Base-by-base conservation (phyloP, 2,329 filamentous ascomycete genomes). In the Cryphonectria parasitica region DNA sequence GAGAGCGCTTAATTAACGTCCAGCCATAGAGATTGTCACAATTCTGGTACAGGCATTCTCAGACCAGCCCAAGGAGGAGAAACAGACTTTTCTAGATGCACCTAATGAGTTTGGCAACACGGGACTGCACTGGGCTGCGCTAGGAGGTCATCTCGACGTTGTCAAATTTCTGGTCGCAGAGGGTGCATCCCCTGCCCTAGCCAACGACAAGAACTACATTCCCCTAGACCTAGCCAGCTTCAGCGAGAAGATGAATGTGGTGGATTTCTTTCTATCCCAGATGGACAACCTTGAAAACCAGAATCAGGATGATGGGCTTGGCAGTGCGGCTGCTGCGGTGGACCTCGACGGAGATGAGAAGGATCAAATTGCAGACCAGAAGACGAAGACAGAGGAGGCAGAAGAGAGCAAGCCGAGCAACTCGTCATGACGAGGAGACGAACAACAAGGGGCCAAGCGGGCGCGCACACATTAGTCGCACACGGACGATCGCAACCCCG, bases 91-190 rank as follows among this genome's bases (percentile, higher is more conserved):
- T 74, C 80, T 94, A 34, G 91, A 94, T 75, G 83, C 86, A 2
- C 85, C 88, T 72, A 99, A 99, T 77, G 84, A 89, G 73, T 91
- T 92, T 62, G 95, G 94, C 61, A 98, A 98, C 83, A 98, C 95
- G 0, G 89, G 94, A 0, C 84, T 99, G 70, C 96, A 99, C 82
- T 98, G 95, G 95, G 95, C 95, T 0, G 92, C 94, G 0, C 83
- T 98, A 69, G 96, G 97, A 68, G 95, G 95, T 1, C 95, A 98
- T 77, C 83, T 98, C 3, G 88, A 91, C 7, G 88, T 90, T 3
- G 93, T 97, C 8, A 92, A 95, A 83, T 82, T 90, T 0, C 86
- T 99, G 17, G 85, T 97, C 1, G 89, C 90, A 61, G 85, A 89
- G 2, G 94, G 94, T 2, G 94, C 94, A 1, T 91, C 94, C 71